Percentiles rank a stretch among this genome's conserved stretches.
Conservation (phyloP, 805 yeast genomes). For the Nakazawaea populi region DNA sequence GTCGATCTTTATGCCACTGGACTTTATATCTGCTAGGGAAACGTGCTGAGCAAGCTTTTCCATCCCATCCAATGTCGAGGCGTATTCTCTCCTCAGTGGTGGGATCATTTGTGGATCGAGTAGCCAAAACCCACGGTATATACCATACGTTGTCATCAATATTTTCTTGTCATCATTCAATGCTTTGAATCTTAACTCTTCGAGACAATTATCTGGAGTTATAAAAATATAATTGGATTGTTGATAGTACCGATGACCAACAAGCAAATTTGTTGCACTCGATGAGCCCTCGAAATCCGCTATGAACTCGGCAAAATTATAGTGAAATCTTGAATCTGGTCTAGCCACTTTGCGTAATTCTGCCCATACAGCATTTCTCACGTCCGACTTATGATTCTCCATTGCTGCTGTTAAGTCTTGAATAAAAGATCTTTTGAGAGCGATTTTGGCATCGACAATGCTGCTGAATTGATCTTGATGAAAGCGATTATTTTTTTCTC, state of each 20-base stretch:
- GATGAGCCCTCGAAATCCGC: conserved; percentile 25
- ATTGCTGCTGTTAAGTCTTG: not conserved
- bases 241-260: conserved; percentile 12
- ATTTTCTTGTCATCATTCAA: conserved; percentile 19
- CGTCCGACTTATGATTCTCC: conserved; percentile 16
- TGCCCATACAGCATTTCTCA: conserved; percentile 21
- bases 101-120: conserved; percentile 20
- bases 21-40: conserved; percentile 15
- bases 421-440: too few species aligned
- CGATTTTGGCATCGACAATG: too few species aligned
- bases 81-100: conserved; percentile 15
- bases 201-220: conserved; percentile 26
- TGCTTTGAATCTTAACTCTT: conserved; percentile 19
- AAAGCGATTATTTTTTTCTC: too few species aligned
- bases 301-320: conserved; percentile 24
- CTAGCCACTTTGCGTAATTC: conserved; percentile 22
- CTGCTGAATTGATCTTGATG: too few species aligned
- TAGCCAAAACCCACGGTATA: conserved; percentile 22
- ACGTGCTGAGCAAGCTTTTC: conserved; percentile 19
- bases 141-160: conserved; percentile 25
- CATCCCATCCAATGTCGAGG: conserved; percentile 26
- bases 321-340: conserved; percentile 25
- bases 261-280: conserved; percentile 16
- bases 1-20: conserved; percentile 14
- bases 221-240: conserved; percentile 17